These are phyloP conservation scores for Heimioporus sp. DNA, from an alignment of 768 basidiomycete species.

Conservation along the genomic window DNA sequence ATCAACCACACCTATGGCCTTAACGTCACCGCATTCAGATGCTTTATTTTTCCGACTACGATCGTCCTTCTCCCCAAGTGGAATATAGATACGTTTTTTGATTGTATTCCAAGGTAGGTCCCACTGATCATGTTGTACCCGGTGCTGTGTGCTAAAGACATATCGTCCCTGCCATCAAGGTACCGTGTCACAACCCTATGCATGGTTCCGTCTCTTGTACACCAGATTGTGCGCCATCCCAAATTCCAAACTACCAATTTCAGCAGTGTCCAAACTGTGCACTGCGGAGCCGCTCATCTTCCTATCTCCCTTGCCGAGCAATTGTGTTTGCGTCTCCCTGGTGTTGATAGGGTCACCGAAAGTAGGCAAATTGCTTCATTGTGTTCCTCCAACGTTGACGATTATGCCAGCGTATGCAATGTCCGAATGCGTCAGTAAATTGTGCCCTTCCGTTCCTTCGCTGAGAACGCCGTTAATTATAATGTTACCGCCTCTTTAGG, in stretches of 20 bases:
- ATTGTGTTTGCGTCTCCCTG: constrained; percentile 37
- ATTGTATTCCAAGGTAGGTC: constrained; percentile 56
- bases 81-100: constrained; percentile 50
- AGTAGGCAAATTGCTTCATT: constrained; percentile 34
- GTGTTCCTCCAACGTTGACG: constrained; percentile 2
- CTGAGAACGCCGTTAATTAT: neutral
- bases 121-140: too few relatives aligned
- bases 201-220: constrained; percentile 61
- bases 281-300: constrained; percentile 65
- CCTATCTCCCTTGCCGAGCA: constrained; percentile 51
- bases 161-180: constrained; percentile 32
- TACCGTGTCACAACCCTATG: constrained; percentile 49
- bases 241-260: constrained; percentile 47
- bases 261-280: constrained; percentile 43
- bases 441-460: neutral
- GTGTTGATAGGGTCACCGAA: constrained; percentile 37
- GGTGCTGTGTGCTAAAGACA: neutral
- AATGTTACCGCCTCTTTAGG: constrained; percentile 36
- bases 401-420: constrained; percentile 61
- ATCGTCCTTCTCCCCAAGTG: constrained; percentile 56
- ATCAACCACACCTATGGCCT: constrained; percentile 68
- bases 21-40: constrained; percentile 49
- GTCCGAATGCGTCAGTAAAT: constrained; percentile 56
- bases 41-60: constrained; percentile 45
- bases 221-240: constrained; percentile 61